Evolutionary conservation across 306 rosid genomes (phyloP), one percentile per base, ranked within the genome.

Genomic region (Canavalia ensiformis): DNA sequence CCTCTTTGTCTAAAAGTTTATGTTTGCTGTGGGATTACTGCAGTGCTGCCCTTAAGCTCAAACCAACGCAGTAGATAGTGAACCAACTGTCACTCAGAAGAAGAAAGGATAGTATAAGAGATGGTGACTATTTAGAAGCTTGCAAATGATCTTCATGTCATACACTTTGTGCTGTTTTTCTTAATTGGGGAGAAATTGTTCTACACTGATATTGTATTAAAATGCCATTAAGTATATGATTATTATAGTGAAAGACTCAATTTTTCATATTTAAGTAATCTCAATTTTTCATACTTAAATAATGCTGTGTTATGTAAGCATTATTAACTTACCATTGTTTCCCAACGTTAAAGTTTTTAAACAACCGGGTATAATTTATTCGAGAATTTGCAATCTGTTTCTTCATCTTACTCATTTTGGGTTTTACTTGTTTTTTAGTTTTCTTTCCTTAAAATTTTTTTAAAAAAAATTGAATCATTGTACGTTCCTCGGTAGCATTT

Each of bases 11-110:
- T n/a, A 65, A 42, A 82, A 68, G 63, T 79, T 86, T 39, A 51
- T 73, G 73, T 76, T 57, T 58, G 39, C 39, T 57, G 4, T 81
- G 63, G 67, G 55, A 58, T 77, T 77, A 39, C n/a, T 87, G 90
- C 91, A 92, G 97, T 82, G 89, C 84, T 67, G 75, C 97, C 79
- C 87, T 92, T 75, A 89, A 91, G 85, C 76, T 92, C 69, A 90
- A 89, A 50, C 87, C 92, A 33, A 79, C 28, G 82, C 68, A 86
- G 77, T 84, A 85, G 74, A 57, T 49, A 9, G 49, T 13, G 74
- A 56, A 35, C 29, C 18, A 57, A 4, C 45, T 64, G 6, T 34
- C 33, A 46, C 56, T 46, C 52, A 25, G 73, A 83, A 83, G 82
- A 74, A 39, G 33, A 59, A 25, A 76, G 58, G 30, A 13, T 71